These are phyloP conservation scores for Leccinum barrowsii DNA, from an alignment of 768 basidiomycete species.

Conservation along the genomic window DNA sequence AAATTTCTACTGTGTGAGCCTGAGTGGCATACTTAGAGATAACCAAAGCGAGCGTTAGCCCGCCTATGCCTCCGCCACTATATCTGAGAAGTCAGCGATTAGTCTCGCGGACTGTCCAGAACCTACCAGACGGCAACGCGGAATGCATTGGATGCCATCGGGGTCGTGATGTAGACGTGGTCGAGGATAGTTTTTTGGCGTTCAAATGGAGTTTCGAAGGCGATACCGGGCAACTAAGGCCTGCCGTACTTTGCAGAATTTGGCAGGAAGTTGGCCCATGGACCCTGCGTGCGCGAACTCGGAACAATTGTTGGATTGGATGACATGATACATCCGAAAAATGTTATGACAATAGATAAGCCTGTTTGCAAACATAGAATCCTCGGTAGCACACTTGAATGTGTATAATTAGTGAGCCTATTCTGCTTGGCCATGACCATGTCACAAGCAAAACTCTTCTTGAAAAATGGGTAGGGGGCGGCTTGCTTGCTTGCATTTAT, in stretches of 20 bases:
- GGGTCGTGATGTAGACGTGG: neutral
- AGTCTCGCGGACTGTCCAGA: neutral
- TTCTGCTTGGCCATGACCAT: neutral
- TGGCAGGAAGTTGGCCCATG: neutral
- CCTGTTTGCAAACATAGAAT: neutral
- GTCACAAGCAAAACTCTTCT: too few species aligned
- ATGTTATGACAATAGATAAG: neutral
- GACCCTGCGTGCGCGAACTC: too few species aligned
- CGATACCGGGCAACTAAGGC: neutral
- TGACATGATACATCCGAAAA: neutral
- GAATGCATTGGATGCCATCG: neutral
- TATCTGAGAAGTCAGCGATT: neutral
- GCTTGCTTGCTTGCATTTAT: neutral
- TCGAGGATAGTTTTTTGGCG: neutral
- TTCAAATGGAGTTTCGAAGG: neutral
- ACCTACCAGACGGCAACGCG: neutral
- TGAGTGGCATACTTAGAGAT: constrained; percentile 22
- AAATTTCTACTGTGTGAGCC: constrained; percentile 36
- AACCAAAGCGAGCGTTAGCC: constrained; percentile 32
- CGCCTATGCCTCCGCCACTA: constrained; percentile 40
- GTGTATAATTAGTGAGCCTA: neutral
- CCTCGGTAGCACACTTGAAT: neutral
- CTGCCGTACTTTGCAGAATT: neutral
- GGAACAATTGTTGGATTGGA: neutral
- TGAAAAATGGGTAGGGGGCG: too few species aligned